Base-by-base conservation (phyloP, 2,329 filamentous ascomycete genomes). In the Diaporthe nobilis region DNA sequence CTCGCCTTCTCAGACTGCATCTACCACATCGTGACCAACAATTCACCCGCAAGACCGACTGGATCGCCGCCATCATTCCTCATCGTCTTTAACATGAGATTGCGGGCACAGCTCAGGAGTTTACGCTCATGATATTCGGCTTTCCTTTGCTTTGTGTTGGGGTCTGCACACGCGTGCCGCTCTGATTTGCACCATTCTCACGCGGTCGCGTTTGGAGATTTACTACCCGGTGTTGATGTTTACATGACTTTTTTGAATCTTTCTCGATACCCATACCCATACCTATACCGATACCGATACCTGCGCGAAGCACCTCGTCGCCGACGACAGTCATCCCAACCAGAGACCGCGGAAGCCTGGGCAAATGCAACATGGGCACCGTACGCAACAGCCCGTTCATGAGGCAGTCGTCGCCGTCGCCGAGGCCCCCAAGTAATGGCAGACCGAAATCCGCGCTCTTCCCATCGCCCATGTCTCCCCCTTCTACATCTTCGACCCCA, bases 341-440 rank as follows among this genome's bases (percentile, higher is more conserved):
- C 17, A 42, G 5, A 49, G 25, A 39, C 51, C 51, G 71, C 72
- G 20, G 22, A 71, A 2, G 37, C 12, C 22, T 39, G 60, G 44
- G 17, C 51, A 67, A 2, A 55, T 74, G 63, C 58, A 72, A 60
- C 8, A 77, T 77, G 76, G 76, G 76, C 84, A 91, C 92, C 79
- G 90, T 93, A 83, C 94, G 95, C 81, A 94, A 92, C 82, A 96
- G 95, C 85, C 94, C 94, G 22, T 97, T 98, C 83, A 88, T 90
- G 76, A 91, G 95, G 82, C 91, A 92, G 72, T 86, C 89, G 60
- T 93, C 94, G 22, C 89, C 93, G 31, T 94, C 94, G 44, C 90
- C 93, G 57, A 89, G 87, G 68, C 88, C 91, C 49, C 86, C 83
- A 65, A 83, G 84, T 53, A 80, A 85, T 72, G 87, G 88, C 78